Percentiles rank a stretch among this genome's conserved stretches.
These are phyloP conservation scores for Aspergillus brunneoviolaceus DNA, from an alignment of 2,329 filamentous ascomycete genomes.

Conservation along the genomic window DNA sequence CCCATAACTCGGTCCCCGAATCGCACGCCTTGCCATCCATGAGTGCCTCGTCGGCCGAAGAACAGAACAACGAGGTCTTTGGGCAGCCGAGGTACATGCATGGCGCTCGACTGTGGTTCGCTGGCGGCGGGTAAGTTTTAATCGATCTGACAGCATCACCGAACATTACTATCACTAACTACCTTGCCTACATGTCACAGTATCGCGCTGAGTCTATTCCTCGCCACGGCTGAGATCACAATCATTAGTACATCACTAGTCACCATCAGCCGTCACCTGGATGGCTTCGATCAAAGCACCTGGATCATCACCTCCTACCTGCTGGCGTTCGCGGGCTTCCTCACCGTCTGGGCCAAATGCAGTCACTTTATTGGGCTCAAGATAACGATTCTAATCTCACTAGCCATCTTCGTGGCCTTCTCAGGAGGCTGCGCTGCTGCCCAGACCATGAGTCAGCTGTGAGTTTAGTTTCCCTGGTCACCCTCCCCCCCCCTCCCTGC, in stretches of 20 bases:
- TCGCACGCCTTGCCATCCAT: background rate
- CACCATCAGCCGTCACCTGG: slow-evolving; percentile 44
- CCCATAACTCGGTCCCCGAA: background rate
- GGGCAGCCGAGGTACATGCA: background rate
- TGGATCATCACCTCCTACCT: slow-evolving; percentile 54
- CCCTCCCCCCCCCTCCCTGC: too few species aligned
- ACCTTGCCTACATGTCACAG: background rate
- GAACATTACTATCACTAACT: too few species aligned
- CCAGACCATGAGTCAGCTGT: slow-evolving; percentile 37
- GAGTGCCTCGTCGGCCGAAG: background rate
- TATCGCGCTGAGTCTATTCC: slow-evolving; percentile 32
- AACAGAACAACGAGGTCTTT: background rate
- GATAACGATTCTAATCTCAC: slow-evolving; percentile 46
- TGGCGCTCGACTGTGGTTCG: slow-evolving; percentile 2
- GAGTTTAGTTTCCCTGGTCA: background rate
- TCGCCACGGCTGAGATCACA: slow-evolving; percentile 51
- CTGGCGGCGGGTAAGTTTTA: background rate
- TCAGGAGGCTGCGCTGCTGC: slow-evolving; percentile 44
- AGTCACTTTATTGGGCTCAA: slow-evolving; percentile 60
- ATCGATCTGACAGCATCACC: background rate
- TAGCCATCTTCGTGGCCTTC: slow-evolving; percentile 43
- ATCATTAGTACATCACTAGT: slow-evolving; percentile 55
- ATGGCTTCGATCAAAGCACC: slow-evolving; percentile 36
- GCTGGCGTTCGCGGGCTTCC: slow-evolving; percentile 54
- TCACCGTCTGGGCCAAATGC: slow-evolving; percentile 58